Conservation (phyloP, 148 eudicot species). For the Rhododendron mucronatum region DNA sequence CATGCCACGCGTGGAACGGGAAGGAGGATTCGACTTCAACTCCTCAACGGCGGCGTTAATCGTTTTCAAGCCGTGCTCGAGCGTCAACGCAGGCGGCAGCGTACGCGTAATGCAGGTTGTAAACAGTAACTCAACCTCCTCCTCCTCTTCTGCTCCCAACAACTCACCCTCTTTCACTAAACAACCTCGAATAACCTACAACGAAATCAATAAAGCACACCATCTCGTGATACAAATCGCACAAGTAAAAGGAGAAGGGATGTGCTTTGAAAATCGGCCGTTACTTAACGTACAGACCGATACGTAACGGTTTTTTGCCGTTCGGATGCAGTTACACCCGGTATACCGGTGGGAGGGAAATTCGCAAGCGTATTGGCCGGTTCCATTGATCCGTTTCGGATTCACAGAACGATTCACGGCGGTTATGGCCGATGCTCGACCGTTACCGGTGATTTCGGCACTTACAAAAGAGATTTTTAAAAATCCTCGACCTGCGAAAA, state of each 20-base stretch:
- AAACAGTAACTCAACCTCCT: constrained; percentile 35
- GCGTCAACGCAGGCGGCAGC: constrained; percentile 73
- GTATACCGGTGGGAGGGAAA: neutral
- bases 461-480: too few species aligned
- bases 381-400: neutral
- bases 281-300: neutral
- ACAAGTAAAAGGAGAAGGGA: neutral
- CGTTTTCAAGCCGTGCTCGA: constrained; percentile 58
- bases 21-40: constrained; percentile 55
- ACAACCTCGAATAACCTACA: constrained; percentile 7
- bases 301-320: neutral
- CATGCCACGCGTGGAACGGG: constrained; percentile 48
- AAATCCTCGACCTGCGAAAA: too few species aligned
- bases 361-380: neutral
- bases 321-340: neutral
- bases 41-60: constrained; percentile 55
- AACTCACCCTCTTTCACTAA: constrained; percentile 11
- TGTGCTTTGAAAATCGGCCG: too few species aligned
- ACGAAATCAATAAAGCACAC: neutral
- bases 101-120: constrained; percentile 59
- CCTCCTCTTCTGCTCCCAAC: constrained; percentile 23
- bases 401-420: neutral
- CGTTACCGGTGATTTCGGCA: neutral
- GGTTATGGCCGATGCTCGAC: neutral
- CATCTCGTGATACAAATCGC: neutral